Percentiles rank a stretch among this genome's conserved stretches.
phyloP scores from a whole-genome alignment of 2,329 filamentous ascomycete species.

The Cucurbitaria berberidis region DNA sequence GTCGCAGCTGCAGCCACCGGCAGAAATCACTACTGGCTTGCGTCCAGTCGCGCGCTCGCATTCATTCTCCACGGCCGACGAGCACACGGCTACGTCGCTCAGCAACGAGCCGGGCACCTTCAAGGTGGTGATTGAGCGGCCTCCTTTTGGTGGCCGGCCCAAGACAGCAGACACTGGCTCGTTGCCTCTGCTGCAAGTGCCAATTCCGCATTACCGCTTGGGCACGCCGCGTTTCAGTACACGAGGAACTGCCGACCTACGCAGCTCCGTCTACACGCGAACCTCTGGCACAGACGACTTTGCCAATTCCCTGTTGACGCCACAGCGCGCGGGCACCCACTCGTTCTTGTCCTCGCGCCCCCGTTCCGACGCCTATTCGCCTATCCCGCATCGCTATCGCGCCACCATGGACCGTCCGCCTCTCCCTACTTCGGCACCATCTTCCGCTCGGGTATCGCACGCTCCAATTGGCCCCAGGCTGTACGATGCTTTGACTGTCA shows the following conservation, averaged over 20 bases:
- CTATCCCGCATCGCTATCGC: conserved; percentile 40
- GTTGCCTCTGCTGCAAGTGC: conserved; percentile 70
- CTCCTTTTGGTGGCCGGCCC: conserved; percentile 65
- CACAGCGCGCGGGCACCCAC: conserved; percentile 45
- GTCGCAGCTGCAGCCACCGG: conserved; percentile 18
- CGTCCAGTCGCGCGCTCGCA: conserved; percentile 61
- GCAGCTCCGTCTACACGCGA: conserved; percentile 75
- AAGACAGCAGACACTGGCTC: conserved; percentile 65
- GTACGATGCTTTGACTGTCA: conserved; percentile 80
- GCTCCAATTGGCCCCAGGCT: conserved; percentile 65
- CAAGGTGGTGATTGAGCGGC: conserved; percentile 80
- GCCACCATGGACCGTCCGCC: conserved; percentile 45
- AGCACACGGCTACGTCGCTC: conserved; percentile 57
- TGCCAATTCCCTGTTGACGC: conserved; percentile 63
- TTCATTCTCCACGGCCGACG: conserved; percentile 79
- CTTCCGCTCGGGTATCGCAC: conserved; percentile 47
- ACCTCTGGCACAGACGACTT: conserved; percentile 73
- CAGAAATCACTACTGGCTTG: conserved; percentile 21
- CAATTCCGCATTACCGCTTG: conserved; percentile 83
- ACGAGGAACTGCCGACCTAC: conserved; percentile 76
- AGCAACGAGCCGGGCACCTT: conserved; percentile 71
- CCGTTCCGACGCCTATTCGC: conserved; percentile 47
- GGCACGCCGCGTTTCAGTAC: conserved; percentile 82
- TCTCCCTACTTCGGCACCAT: conserved; percentile 42
- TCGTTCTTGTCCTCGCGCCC: conserved; percentile 46